Base-by-base conservation (phyloP, 495 filamentous ascomycete species). In the Xylaria longipes region DNA sequence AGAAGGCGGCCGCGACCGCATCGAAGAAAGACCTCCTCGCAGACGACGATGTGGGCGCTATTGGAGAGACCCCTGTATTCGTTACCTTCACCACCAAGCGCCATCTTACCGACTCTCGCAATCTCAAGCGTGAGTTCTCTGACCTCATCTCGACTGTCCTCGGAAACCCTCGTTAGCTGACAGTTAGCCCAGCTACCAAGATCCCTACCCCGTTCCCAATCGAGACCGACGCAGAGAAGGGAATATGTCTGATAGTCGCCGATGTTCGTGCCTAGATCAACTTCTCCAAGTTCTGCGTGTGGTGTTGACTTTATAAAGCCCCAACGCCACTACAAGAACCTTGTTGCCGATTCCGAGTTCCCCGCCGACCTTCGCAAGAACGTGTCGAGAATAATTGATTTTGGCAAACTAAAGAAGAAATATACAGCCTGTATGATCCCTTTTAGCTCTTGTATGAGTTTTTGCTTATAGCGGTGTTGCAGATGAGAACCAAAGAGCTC, bases 41-140 rank as follows among this genome's bases (percentile, higher is more conserved):
- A 75, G 87, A 85, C 71, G 87, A 87, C 50, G 85, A 86, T 61
- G 84, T 82, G 41, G 84, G 88, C 20, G 86, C 90, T 68, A 88
- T 89, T 66, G 87, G 90, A 71, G 84, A 87, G 71, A 78, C 80
- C 1, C 88, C 93, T 3, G 84, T 98, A 67, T 97, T 92, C 91
- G 88, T 99, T 41, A 89, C 90, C 14, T 82, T 99, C 63, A 93
- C 93, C 58, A 97, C 94, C 57, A 98, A 98, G 83, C 93, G 92
- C 81, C 93, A 96, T 78, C 90, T 95, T 68, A 84, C 89, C 66
- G 90, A 94, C 77, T 87, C 88, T 75, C 89, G 90, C 79, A 88
- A 87, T 52, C 86, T 98, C 65, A 97, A 97, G 84, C 95, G 96
- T 31, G 69, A 73, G 71, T 85, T 31, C 14, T 15, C 17, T 56